Conservation (phyloP, 768 basidiomycete species). For the Amanita pseudoporphyria region DNA sequence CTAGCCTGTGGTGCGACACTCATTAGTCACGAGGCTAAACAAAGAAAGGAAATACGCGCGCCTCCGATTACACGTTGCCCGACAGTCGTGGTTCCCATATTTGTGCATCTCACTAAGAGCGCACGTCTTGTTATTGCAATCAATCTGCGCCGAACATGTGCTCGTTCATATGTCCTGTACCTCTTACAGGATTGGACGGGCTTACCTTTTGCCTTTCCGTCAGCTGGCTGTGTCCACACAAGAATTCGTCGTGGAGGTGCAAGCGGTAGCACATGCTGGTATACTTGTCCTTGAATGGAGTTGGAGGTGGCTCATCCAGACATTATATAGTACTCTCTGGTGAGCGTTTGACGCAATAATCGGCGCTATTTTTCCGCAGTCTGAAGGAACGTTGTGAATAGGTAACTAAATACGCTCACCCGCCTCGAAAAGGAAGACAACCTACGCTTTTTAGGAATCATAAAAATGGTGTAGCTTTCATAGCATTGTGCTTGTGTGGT, state of each 20-base stretch:
- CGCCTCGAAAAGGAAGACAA: not conserved
- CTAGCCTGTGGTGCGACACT: not conserved
- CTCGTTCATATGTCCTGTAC: constrained; percentile 2
- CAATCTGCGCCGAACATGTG: constrained; percentile 26
- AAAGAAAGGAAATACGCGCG: constrained; percentile 8
- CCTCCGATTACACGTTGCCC: constrained; percentile 26
- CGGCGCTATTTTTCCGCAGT: not conserved
- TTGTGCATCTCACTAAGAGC: constrained; percentile 29
- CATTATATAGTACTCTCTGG: too few species aligned
- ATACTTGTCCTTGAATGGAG: not conserved
- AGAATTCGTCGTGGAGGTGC: constrained; percentile 21
- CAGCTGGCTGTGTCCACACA: constrained; percentile 22
- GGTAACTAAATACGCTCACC: not conserved
- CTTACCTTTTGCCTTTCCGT: constrained; percentile 26
- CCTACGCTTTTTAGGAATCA: not conserved
- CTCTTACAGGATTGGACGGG: not conserved
- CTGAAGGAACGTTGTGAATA: not conserved
- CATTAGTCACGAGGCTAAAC: not conserved
- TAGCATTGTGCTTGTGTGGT: too few species aligned
- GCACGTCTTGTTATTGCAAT: constrained; percentile 34
- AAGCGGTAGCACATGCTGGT: constrained; percentile 13
- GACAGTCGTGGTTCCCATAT: constrained; percentile 25
- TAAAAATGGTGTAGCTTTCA: not conserved
- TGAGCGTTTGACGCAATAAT: too few species aligned
- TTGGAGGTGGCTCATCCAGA: not conserved